These are phyloP conservation scores for Stramenopiles sp. DNA, from an alignment of 352 stramenopile species.

Conservation along the genomic window DNA sequence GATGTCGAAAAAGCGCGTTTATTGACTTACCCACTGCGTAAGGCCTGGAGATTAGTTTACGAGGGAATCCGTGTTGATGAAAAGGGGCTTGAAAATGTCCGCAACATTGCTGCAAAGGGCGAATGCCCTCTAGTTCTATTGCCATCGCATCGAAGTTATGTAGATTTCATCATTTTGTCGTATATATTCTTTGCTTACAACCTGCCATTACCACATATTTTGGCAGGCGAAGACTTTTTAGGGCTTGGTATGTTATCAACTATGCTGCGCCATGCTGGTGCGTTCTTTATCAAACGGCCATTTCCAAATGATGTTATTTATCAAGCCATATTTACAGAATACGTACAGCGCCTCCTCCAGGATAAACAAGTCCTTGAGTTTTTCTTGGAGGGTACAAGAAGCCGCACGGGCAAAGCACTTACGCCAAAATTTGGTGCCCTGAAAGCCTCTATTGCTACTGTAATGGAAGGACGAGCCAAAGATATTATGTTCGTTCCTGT, in stretches of 20 bases:
- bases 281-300: constrained; percentile 51
- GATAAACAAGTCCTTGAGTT: constrained; percentile 54
- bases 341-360: constrained; percentile 33
- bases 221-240: constrained; percentile 50
- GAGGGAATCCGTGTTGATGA: constrained; percentile 61
- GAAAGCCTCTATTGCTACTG: constrained; percentile 44
- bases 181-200: constrained; percentile 67
- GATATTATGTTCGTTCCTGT: constrained; percentile 52
- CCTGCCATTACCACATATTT: constrained; percentile 51
- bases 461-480: constrained; percentile 39
- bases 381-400: constrained; percentile 56
- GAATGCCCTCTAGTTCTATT: constrained; percentile 46
- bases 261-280: constrained; percentile 40
- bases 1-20: constrained; percentile 50
- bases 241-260: constrained; percentile 42
- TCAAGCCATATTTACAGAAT: constrained; percentile 45
- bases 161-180: constrained; percentile 57
- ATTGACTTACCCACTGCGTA: constrained; percentile 49
- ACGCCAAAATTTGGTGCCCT: constrained; percentile 54
- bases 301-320: constrained; percentile 50
- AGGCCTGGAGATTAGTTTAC: constrained; percentile 52
- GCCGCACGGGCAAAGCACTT: constrained; percentile 51
- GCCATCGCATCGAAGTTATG: constrained; percentile 55
- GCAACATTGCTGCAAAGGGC: constrained; percentile 34
- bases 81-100: constrained; percentile 40